Evolutionary conservation across 345 rosid genomes (phyloP), one percentile per base, ranked within the genome.

Genomic region (Brassica napus): DNA sequence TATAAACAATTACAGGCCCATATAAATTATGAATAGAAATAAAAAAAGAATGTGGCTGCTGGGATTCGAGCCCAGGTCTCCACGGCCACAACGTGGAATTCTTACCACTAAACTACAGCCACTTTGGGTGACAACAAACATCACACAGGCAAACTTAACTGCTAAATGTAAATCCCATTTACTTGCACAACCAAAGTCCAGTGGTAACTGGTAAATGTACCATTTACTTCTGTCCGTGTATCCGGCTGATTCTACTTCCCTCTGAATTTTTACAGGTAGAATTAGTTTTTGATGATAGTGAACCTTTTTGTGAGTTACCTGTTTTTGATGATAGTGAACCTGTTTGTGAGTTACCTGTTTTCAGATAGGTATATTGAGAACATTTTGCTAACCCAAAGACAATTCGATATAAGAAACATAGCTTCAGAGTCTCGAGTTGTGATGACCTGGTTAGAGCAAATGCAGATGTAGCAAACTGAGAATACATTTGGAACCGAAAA

Each of bases 31-130:
- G 8, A 34, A 26, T 1, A 9, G 8, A 35, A 67, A 16, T 5
- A 6, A 55, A 55, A 32, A 42, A 7, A 2, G 2, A 18, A 0
- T 88, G 93, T 88, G 90, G 90, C 91, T 87, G 91, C 89, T 89
- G 86, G 95, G 88, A 87, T 84, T 91, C 91, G 89, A 91, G 93
- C 96, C 90, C 88, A 84, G 93, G 90, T 89, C 90, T 81, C 90
- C 88, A 89, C 92, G 92, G 93, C 89, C 93, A 88, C 93, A 86
- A 89, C 89, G 89, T 89, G 85, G 88, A 83, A 84, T 91, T 86
- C 89, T 89, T 21, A 89, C 96, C 92, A 85, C 96, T 91, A 89
- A 85, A 86, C 90, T 89, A 89, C 93, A 88, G 88, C 88, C 89
- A 87, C 66, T 49, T 15, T 16, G 11, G 6, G 23, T 52, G 57